A percentile compares a stretch with the other conserved stretches of the same genome.
These are phyloP conservation scores for Ministeria vibrans DNA, from an alignment of 78 protist species.

Conservation along the genomic window DNA sequence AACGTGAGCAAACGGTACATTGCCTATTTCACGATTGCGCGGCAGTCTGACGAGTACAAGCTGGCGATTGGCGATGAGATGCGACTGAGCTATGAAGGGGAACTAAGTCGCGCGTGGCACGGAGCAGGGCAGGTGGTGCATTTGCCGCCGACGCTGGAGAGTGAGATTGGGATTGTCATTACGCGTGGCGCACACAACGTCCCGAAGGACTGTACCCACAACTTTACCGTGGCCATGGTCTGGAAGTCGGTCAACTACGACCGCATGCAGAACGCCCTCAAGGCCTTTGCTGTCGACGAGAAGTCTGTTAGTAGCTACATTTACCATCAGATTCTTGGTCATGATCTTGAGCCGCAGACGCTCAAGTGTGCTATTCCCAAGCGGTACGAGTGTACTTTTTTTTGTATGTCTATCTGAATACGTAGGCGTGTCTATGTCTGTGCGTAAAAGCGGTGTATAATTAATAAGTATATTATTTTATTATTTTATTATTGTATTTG, in stretches of 20 bases:
- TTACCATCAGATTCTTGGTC: constrained; percentile 90
- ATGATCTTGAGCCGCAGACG: constrained; percentile 61
- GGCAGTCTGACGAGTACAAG: constrained; percentile 43
- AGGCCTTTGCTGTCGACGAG: constrained; percentile 81
- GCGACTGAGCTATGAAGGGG: constrained; percentile 35
- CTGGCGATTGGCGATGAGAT: constrained; percentile 85
- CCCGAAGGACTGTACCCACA: constrained; percentile 30
- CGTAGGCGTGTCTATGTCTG: too few relatives aligned
- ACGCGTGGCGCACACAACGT: constrained; percentile 8
- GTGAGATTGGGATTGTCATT: too few relatives aligned
- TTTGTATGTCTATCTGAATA: too few relatives aligned
- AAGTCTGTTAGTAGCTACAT: constrained; percentile 64
- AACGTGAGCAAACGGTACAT: constrained; percentile 64
- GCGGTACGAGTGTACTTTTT: too few relatives aligned
- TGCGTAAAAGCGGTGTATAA: too few relatives aligned
- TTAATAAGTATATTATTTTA: too few relatives aligned
- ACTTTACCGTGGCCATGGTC: constrained; percentile 80
- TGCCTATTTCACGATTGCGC: constrained; percentile 73
- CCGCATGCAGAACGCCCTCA: constrained; percentile 82
- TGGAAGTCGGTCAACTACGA: constrained; percentile 93
- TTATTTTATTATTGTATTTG: too few relatives aligned
- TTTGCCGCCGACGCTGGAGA: too few relatives aligned
- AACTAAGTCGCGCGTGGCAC: constrained; percentile 43
- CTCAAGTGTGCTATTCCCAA: constrained; percentile 41
- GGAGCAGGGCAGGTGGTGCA: constrained; percentile 63